Evolutionary conservation across 179 eudicot species (phyloP), one percentile per base, ranked within the genome.

Genomic region (Sideroxylon spinosum): DNA sequence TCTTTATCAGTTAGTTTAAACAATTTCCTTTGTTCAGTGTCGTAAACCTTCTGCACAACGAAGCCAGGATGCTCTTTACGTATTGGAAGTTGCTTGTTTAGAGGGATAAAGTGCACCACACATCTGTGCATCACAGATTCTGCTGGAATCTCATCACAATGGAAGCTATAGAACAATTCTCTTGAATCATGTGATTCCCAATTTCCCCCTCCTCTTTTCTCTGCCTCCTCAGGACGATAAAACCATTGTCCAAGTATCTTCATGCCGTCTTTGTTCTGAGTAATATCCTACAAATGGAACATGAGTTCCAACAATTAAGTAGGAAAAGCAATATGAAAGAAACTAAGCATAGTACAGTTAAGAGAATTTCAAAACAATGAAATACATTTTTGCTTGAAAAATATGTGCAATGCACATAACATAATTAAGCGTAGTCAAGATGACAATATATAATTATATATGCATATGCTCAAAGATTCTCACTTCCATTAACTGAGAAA

Each of bases 211-310:
- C 87, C 91, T 84, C 82, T 91, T 80, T 80, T 92, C 80, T 90
- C 92, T 53, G 99, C 98, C 86, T 96, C 99, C 82, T 96, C 99
- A n/a, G 99, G 99, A 71, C 98, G 92, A 83, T 94, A 96, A 83
- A 93, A 94, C 99, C 99, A 93, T 79, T 96, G 99, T 62, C 99
- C 98, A 73, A 86, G 88, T 28, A 94, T 91, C 96, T 86, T 90
- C 85, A 96, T 69, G 79, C 93, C 97, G 49, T 84, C 88, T 78
- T 76, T 85, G 29, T 78, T 62, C 84, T 90, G 94, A 69, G 89
- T 73, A 69, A 96, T 88, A 74, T 96, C 98, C 98, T 94, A 84
- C 25, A 64, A 62, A 72, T 22, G 63, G 70, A 37, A 66, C 17
- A 59, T 60, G 8, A 13, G 59, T 0, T 26, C 12, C 70, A 60